Base-by-base conservation (phyloP, 495 filamentous ascomycete genomes). In the Talaromyces wortmannii region DNA sequence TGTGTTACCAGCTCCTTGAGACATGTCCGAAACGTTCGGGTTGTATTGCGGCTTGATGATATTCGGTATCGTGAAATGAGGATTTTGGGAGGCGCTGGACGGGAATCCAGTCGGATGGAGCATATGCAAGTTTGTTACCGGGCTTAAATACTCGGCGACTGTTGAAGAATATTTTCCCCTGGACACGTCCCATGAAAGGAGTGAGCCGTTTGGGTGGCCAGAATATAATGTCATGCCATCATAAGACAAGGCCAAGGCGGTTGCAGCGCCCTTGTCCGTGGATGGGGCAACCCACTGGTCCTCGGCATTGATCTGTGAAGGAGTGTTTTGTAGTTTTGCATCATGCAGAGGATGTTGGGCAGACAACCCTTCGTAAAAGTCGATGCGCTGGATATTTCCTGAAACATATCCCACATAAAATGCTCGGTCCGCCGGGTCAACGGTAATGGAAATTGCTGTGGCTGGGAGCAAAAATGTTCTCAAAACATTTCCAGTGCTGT, bases 401-500 rank as follows among this genome's bases (percentile, higher is more conserved):
- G 96, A 89, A 56, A 90, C 88, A 58, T 90, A 89, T 8, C 89
- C 89, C 23, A 84, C 83, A 63, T 89, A 97, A 56, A 89, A 79
- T 10, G 86, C 91, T 42, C 94, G 81, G 52, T 94, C 86, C 46
- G 85, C 87, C 2, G 92, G 88, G 65, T 98, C 94, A 5, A 97
- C 70, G 7, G 81, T 76, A 29, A 96, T 62, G 58, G 85, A 91
- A 29, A 83, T 73, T 15, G 92, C 88, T 18, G 78, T 76, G n/a
- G 75, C 77, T 2, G 87, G 79, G 48, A 96, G 80, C 16, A 97
- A 76, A 58, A 89, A 85, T 15, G 90, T 96, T 57, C 91, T 84
- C 55, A 97, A 67, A 18, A 83, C 75, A 31, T 77, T 76, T 36
- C 91, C 91, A 1, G 80, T 88, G 30, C 85, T 81, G 63, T 92